Percentiles rank a stretch among this genome's conserved stretches.
These are phyloP conservation scores for Lasiodiplodia gonubiensis DNA, from an alignment of 2,329 filamentous ascomycete genomes.

Conservation along the genomic window DNA sequence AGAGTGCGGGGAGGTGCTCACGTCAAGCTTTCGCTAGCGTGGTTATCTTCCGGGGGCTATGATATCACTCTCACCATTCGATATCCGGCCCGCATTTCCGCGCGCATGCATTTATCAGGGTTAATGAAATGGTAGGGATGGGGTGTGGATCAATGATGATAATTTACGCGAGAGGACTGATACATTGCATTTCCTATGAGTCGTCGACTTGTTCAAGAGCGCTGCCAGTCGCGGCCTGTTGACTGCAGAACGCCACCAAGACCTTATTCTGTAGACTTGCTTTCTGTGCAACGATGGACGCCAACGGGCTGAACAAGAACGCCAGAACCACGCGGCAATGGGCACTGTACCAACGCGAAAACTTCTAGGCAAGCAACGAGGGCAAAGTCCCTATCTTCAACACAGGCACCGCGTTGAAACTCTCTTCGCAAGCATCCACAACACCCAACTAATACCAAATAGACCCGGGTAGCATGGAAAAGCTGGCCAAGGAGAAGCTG, in stretches of 20 bases:
- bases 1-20: background rate
- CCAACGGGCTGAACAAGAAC: constrained; percentile 58
- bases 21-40: constrained; percentile 25
- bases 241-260: background rate
- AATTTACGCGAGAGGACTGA: background rate
- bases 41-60: constrained; percentile 1
- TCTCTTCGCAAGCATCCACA: background rate
- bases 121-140: background rate
- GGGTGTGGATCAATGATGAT: constrained; percentile 2
- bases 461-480: constrained; percentile 65
- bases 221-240: background rate
- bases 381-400: constrained; percentile 59
- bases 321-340: constrained; percentile 60
- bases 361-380: constrained; percentile 61
- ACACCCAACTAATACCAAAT: background rate
- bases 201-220: background rate
- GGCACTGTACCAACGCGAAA: constrained; percentile 60
- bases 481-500: constrained; percentile 61
- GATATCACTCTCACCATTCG: constrained; percentile 8
- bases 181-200: background rate
- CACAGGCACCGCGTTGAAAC: constrained; percentile 46
- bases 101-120: background rate
- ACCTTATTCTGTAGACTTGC: background rate
- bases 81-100: background rate
- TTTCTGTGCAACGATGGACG: constrained; percentile 48